Evolutionary conservation across 2,329 filamentous ascomycete species (phyloP).

Genomic region (Trichophyton benhamiae): DNA sequence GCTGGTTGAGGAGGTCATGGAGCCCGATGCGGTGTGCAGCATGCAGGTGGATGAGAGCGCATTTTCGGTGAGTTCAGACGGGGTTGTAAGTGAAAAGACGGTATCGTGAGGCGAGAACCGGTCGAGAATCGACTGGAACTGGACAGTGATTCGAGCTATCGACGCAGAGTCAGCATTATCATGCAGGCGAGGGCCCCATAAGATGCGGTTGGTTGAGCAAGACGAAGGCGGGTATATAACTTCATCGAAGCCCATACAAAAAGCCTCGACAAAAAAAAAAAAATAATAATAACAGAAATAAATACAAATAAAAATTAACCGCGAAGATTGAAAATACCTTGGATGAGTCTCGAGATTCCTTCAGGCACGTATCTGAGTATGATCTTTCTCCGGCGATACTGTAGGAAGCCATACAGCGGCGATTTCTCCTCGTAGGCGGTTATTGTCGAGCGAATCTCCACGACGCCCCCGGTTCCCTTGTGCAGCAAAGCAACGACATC

Average conservation of each 20-base stretch:
- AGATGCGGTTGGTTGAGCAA: background rate
- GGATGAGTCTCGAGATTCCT: constrained; percentile 75
- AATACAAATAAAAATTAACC: too few relatives aligned
- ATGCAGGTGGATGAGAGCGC: constrained; percentile 80
- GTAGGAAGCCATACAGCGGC: constrained; percentile 81
- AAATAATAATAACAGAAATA: too few relatives aligned
- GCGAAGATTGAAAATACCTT: constrained; percentile 51
- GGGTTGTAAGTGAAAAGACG: constrained; percentile 59
- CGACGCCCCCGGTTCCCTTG: constrained; percentile 67
- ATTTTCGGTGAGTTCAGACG: constrained; percentile 74
- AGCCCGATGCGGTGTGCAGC: constrained; percentile 74
- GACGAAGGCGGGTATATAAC: background rate
- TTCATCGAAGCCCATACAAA: background rate
- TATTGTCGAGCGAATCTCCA: constrained; percentile 69
- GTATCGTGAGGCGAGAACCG: constrained; percentile 66
- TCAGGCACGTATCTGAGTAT: constrained; percentile 88
- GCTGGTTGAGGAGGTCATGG: constrained; percentile 71
- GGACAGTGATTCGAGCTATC: constrained; percentile 66
- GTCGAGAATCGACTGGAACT: constrained; percentile 50
- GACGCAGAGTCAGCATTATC: constrained; percentile 5
- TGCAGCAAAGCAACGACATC: constrained; percentile 74
- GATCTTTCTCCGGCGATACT: constrained; percentile 80
- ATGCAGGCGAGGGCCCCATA: background rate
- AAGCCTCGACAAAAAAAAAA: background rate
- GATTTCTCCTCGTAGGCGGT: constrained; percentile 69